Evolutionary conservation across 495 filamentous ascomycete species (phyloP).

Genomic region (Podospora appendiculata): DNA sequence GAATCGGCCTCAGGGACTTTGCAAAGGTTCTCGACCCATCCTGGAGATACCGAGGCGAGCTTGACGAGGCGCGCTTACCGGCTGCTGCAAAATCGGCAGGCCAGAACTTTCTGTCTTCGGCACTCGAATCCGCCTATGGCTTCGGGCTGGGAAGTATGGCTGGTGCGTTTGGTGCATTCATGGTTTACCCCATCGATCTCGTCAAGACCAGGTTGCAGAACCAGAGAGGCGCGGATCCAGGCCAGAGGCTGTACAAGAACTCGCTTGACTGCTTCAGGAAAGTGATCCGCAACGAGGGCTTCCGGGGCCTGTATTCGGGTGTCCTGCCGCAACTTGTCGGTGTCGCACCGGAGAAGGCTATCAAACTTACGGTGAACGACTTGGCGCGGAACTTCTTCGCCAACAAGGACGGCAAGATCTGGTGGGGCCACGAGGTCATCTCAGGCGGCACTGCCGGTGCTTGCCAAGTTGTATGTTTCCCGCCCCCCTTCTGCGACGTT

Average conservation of each 20-base stretch:
- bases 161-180: conserved; percentile 95
- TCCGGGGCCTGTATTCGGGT: conserved; percentile 84
- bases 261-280: conserved; percentile 88
- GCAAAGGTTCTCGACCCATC: conserved; percentile 89
- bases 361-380: conserved; percentile 97
- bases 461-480: conserved; percentile 83
- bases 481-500: background rate
- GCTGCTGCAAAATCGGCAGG: conserved; percentile 33
- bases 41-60: conserved; percentile 60
- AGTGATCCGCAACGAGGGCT: conserved; percentile 87
- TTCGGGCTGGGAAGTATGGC: conserved; percentile 84
- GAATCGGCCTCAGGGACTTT: conserved; percentile 79
- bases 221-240: conserved; percentile 72
- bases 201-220: conserved; percentile 99
- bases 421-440: conserved; percentile 62
- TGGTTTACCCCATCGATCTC: conserved; percentile 97
- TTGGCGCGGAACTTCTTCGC: conserved; percentile 70
- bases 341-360: conserved; percentile 96
- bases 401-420: conserved; percentile 71
- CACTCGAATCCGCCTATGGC: conserved; percentile 77
- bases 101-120: conserved; percentile 45
- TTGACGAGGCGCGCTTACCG: conserved; percentile 24
- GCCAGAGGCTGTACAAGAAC: conserved; percentile 90
- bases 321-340: conserved; percentile 92
- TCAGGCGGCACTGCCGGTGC: conserved; percentile 86